Percentiles rank a stretch among this genome's conserved stretches.
phyloP scores from a whole-genome alignment of 805 yeast species.

The Yarrowia osloensis region DNA sequence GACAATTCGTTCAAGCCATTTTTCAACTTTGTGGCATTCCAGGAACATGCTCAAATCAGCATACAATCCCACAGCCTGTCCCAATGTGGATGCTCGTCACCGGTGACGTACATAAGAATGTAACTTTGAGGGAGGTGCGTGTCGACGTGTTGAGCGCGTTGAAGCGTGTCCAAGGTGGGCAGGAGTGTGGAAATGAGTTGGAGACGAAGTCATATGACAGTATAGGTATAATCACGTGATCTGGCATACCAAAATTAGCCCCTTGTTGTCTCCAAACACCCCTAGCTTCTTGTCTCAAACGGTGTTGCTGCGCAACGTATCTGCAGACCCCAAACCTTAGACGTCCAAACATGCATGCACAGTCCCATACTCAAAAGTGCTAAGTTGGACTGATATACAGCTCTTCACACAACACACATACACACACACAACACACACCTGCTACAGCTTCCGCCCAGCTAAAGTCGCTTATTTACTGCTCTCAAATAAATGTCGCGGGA shows the following conservation, averaged over 20 bases:
- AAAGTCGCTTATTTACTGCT: not conserved
- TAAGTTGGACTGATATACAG: not conserved
- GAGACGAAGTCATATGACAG: not conserved
- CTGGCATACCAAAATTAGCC: not conserved
- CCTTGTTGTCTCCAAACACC: not conserved
- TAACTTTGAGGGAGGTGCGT: slow-evolving; percentile 27
- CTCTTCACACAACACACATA: too few relatives aligned
- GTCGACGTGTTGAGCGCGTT: not conserved
- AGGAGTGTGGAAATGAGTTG: not conserved
- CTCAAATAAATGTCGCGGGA: slow-evolving; percentile 2
- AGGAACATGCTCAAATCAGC: too few relatives aligned
- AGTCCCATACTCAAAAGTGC: not conserved
- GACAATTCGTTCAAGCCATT: too few relatives aligned
- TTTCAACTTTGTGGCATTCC: too few relatives aligned
- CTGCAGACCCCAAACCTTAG: slow-evolving; percentile 1
- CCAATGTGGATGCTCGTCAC: too few relatives aligned
- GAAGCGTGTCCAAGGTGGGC: not conserved
- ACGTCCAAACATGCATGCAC: slow-evolving; percentile 15
- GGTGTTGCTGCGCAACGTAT: slow-evolving; percentile 16
- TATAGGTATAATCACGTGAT: not conserved
- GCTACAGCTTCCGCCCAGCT: not conserved
- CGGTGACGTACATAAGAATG: slow-evolving; percentile 8
- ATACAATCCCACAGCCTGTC: not conserved
- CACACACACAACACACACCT: not conserved
- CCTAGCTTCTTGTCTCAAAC: not conserved